These are phyloP conservation scores for Solanum piurae DNA, from an alignment of 257 asterid species.

Conservation along the genomic window DNA sequence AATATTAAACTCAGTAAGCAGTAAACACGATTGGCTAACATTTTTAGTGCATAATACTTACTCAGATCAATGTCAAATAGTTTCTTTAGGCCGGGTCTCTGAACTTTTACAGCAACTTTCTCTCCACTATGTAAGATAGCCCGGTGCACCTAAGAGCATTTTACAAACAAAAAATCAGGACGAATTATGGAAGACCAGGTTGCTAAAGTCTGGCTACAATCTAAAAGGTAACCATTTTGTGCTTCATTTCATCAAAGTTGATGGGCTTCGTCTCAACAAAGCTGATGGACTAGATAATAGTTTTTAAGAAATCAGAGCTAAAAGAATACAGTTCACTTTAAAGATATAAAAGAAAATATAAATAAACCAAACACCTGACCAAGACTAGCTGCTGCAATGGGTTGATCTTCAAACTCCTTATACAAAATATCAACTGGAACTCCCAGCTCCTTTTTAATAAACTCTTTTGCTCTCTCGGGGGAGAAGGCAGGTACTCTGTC, in stretches of 20 bases:
- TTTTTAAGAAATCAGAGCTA: background rate
- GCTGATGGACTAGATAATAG: background rate
- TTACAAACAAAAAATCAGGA: constrained; percentile 21
- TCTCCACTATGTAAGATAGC: constrained; percentile 89
- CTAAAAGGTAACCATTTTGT: background rate
- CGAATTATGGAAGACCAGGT: background rate
- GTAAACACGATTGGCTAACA: background rate
- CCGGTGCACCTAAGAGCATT: constrained; percentile 67
- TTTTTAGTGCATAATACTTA: constrained; percentile 18
- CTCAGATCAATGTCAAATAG: constrained; percentile 91
- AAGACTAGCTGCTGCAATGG: constrained; percentile 99
- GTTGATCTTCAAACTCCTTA: constrained; percentile 84
- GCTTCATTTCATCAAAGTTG: background rate
- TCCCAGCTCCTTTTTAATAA: constrained; percentile 78
- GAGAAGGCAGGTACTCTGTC: constrained; percentile 96
- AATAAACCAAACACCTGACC: constrained; percentile 86
- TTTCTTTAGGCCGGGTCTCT: constrained; percentile 86
- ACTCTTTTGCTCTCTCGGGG: constrained; percentile 54
- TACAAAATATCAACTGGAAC: constrained; percentile 54
- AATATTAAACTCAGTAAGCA: background rate
- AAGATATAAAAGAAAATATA: constrained; percentile 4
- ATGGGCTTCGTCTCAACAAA: background rate
- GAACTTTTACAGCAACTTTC: constrained; percentile 86
- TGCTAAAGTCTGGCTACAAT: background rate
- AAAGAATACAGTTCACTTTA: background rate